Base-by-base conservation (phyloP, 2,329 filamentous ascomycete species). In the Pestalotiopsis sp. region DNA sequence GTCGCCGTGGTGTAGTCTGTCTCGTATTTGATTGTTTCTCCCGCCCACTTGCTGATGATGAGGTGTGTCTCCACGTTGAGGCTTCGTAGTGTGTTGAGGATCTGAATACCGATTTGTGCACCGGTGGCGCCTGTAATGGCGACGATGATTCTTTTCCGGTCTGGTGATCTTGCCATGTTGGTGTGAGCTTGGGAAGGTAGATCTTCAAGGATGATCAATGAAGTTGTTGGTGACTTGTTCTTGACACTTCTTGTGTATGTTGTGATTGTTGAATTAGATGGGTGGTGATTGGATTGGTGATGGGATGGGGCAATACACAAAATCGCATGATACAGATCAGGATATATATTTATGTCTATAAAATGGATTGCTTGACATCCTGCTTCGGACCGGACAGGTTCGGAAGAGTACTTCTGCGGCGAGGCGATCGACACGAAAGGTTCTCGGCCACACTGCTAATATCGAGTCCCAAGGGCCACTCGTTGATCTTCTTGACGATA, bases 101-200 rank as follows among this genome's bases (percentile, higher is more conserved):
- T 71, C 17, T 79, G 80, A 67, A 86, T 82, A 1, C 79, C 84
- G 6, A 82, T 76, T 2, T 79, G 73, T 1, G 84, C 78, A 3
- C 85, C 84, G 0, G 85, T 86, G 0, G 85, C 84, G 3, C 84
- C 85, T 1, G 85, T 86, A 58, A 87, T 82, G 23, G 79, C 85
- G 6, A 86, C 78, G 1, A 86, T 78, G 64, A 86, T 84, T 36
- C 66, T 45, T 31, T 64, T 64, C 59, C 66, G 17, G 7, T 62
- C 59, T 27, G 64, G 17, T 66, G 49, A 31, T 20, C 25, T 58
- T 39, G 64, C 31, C 41, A 66, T 59, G 17, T 7, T 58, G 6
- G 38, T 41, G n/a, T 49, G 61, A 14, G 1, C 25, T 3, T 14
- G 23, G 41, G 1, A 58, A 41, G 67, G 61, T 23, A 39, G 27